Percentiles rank a stretch among this genome's conserved stretches.
Conservation (phyloP, 495 filamentous ascomycete genomes). For the Friedmanniomyces simplex region DNA sequence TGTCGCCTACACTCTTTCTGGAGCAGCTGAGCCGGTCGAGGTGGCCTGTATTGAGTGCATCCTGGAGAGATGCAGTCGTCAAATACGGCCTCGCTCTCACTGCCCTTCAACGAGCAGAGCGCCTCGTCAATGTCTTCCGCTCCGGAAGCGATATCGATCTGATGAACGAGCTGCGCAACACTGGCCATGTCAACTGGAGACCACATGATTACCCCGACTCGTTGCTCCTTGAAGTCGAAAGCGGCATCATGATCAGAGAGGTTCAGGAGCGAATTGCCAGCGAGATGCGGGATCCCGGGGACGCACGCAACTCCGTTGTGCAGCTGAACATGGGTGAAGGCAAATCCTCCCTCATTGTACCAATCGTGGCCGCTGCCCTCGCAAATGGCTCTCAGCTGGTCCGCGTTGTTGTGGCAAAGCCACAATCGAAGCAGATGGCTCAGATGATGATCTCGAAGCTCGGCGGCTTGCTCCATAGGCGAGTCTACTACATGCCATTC, state of each 20-base stretch:
- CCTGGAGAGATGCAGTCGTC: constrained; percentile 25
- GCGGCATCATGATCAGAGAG: constrained; percentile 48
- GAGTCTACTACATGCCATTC: constrained; percentile 52
- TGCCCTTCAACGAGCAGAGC: constrained; percentile 30
- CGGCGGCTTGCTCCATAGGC: constrained; percentile 48
- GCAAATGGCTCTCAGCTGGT: constrained; percentile 44
- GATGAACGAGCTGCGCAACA: constrained; percentile 40
- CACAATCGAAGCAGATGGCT: constrained; percentile 52
- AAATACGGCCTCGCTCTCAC: constrained; percentile 33
- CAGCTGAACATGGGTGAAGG: constrained; percentile 64
- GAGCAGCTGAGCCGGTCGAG: constrained; percentile 14
- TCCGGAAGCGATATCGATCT: constrained; percentile 28
- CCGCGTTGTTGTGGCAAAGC: constrained; percentile 52
- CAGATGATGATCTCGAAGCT: constrained; percentile 50
- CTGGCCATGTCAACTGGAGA: constrained; percentile 44
- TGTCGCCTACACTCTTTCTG: constrained; percentile 18
- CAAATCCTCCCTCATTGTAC: constrained; percentile 62
- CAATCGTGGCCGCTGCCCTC: constrained; percentile 47
- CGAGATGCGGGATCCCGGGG: constrained; percentile 44
- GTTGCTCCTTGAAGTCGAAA: constrained; percentile 55
- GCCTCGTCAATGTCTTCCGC: constrained; percentile 22
- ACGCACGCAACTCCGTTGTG: constrained; percentile 38
- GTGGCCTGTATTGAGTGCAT: not conserved
- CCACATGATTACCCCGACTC: constrained; percentile 42
- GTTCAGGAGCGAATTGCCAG: constrained; percentile 49